Conservation (phyloP, 1,284 basidiomycete genomes). For the Sanghuangporus sanghuang region DNA sequence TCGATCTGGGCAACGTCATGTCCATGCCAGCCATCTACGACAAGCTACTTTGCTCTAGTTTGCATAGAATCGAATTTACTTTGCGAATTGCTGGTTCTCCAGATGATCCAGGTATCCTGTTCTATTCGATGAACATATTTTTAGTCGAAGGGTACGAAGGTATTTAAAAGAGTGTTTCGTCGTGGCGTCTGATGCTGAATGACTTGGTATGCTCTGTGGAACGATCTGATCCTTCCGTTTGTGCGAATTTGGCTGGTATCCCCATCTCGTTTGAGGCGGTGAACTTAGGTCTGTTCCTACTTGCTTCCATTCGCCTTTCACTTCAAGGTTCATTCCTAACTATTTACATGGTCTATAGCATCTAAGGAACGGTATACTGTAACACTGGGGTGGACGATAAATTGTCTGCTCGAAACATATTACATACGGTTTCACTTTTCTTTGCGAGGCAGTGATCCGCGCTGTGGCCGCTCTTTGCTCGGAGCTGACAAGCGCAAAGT, state of each 20-base stretch:
- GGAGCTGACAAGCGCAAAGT: background rate
- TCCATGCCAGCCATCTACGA: background rate
- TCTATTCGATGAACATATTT: background rate
- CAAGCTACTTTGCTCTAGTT: background rate
- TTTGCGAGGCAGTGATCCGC: background rate
- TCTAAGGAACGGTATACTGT: no score
- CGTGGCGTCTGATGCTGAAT: no score
- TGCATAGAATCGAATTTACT: background rate
- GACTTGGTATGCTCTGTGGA: no score
- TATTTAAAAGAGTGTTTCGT: no score
- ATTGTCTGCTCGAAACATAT: background rate
- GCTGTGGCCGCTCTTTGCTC: background rate
- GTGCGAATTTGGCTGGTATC: no score
- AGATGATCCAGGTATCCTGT: background rate
- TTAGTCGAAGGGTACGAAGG: background rate
- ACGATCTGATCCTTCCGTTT: no score
- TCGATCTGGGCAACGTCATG: background rate
- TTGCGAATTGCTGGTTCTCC: background rate
- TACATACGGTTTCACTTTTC: background rate
- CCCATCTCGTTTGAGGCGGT: no score
- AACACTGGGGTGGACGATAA: no score
- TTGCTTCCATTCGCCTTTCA: no score
- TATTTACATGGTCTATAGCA: no score
- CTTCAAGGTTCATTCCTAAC: no score
- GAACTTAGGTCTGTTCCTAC: no score